These are phyloP conservation scores for Apophysomyces elegans DNA, from an alignment of 371 early-diverging fungal species.

Conservation along the genomic window DNA sequence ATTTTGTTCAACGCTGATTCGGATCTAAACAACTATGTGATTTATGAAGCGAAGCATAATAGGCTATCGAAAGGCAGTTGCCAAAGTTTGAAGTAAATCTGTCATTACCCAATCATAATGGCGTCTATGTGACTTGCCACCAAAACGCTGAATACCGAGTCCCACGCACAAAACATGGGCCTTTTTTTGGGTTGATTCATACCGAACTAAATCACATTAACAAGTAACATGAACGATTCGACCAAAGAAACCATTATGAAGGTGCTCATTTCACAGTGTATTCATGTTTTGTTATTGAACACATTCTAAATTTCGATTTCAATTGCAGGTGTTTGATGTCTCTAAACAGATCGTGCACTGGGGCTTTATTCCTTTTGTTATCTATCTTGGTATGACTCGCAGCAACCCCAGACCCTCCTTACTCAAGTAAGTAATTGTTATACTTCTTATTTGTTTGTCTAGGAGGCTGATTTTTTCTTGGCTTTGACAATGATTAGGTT, in stretches of 20 bases:
- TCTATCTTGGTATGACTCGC: constrained; percentile 67
- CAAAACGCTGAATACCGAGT: too few relatives aligned
- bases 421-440: constrained; percentile 41
- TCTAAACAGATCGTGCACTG: constrained; percentile 68
- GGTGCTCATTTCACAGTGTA: constrained; percentile 16
- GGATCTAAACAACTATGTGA: too few relatives aligned
- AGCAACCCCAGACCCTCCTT: constrained; percentile 68
- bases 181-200: constrained; percentile 4
- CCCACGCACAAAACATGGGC: background rate
- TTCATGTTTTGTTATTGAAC: background rate
- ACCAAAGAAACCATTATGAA: constrained; percentile 57
- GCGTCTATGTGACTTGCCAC: too few relatives aligned
- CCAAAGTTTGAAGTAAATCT: too few relatives aligned
- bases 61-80: too few relatives aligned
- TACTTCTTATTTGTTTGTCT: background rate
- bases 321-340: constrained; percentile 47
- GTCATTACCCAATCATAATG: too few relatives aligned
- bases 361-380: constrained; percentile 72
- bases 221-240: constrained; percentile 50
- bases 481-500: constrained; percentile 30
- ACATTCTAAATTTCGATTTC: constrained; percentile 17
- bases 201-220: background rate
- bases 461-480: background rate
- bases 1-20: too few relatives aligned
- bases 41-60: too few relatives aligned